These are phyloP conservation scores for Clonostachys rhizophaga DNA, from an alignment of 2,329 filamentous ascomycete genomes.

Conservation along the genomic window DNA sequence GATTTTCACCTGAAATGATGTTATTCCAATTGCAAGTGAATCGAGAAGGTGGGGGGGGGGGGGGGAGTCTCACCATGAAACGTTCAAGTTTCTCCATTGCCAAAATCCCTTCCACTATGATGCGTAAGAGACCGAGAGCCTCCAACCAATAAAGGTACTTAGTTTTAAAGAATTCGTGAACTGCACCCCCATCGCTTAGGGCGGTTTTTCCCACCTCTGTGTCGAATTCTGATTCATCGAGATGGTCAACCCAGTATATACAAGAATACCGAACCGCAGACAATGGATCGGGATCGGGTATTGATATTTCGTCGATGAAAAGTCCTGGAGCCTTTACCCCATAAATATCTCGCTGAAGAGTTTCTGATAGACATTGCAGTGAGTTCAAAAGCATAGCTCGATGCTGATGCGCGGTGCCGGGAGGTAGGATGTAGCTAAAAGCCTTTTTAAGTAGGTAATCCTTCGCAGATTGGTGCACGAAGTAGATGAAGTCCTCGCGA, in stretches of 20 bases:
- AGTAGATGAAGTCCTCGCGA: conserved; percentile 16
- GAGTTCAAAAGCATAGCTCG: conserved; percentile 23
- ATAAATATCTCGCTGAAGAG: conserved; percentile 28
- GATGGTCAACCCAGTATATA: conserved; percentile 11
- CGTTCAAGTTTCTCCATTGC: conserved; percentile 5
- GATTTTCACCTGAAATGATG: background rate
- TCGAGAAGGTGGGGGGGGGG: background rate
- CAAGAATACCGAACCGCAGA: conserved; percentile 7
- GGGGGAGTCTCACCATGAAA: background rate
- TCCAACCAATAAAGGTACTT: conserved; percentile 37
- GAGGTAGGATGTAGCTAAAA: conserved; percentile 18
- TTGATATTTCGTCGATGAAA: conserved; percentile 3
- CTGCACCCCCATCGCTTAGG: conserved; percentile 18
- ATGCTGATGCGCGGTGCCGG: conserved; percentile 15
- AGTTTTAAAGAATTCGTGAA: conserved; percentile 27
- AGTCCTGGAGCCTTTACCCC: conserved; percentile 9
- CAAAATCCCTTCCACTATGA: conserved; percentile 12
- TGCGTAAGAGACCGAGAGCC: conserved; percentile 25
- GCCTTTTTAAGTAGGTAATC: conserved; percentile 24
- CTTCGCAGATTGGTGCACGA: conserved; percentile 37
- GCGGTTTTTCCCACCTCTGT: conserved; percentile 28
- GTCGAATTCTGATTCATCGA: conserved; percentile 22
- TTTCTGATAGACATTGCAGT: conserved; percentile 17
- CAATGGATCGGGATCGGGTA: conserved; percentile 8
- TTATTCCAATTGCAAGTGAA: background rate